Evolutionary conservation across 768 basidiomycete species (phyloP).

Genomic region (Podaxis sp.): DNA sequence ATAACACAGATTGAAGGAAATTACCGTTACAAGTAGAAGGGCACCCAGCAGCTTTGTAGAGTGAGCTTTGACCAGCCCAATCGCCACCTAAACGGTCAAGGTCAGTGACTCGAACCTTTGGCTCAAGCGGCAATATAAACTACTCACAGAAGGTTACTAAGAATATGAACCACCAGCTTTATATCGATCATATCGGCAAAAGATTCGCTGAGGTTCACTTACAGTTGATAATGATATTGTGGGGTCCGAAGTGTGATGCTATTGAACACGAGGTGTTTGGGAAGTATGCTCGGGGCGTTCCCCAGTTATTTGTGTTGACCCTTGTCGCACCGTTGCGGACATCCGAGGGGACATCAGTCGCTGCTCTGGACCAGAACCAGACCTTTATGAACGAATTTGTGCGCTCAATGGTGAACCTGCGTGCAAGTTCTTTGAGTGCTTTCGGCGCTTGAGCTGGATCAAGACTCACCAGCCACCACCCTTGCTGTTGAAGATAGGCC

Average conservation of each 20-base stretch:
- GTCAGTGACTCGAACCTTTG: not conserved
- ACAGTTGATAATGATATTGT: conserved; percentile 68
- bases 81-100: conserved; percentile 42
- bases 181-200: not conserved
- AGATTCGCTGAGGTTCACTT: conserved; percentile 16
- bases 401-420: conserved; percentile 64
- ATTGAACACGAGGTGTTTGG: conserved; percentile 60
- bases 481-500: conserved; percentile 52
- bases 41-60: conserved; percentile 48
- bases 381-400: conserved; percentile 57
- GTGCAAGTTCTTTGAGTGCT: not conserved
- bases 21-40: conserved; percentile 51
- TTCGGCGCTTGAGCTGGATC: not conserved
- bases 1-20: conserved; percentile 19
- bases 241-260: conserved; percentile 45
- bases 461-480: conserved; percentile 60
- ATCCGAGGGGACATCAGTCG: conserved; percentile 41
- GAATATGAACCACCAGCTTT: not conserved
- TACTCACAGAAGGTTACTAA: conserved; percentile 61
- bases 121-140: not conserved
- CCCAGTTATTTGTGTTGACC: conserved; percentile 56
- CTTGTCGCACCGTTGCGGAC: conserved; percentile 36
- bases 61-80: conserved; percentile 45
- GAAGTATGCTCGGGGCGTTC: conserved; percentile 60
- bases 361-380: conserved; percentile 67